phyloP scores from a whole-genome alignment of 2,329 filamentous ascomycete species.

The Xenosphaeropsis pyriputrescens region DNA sequence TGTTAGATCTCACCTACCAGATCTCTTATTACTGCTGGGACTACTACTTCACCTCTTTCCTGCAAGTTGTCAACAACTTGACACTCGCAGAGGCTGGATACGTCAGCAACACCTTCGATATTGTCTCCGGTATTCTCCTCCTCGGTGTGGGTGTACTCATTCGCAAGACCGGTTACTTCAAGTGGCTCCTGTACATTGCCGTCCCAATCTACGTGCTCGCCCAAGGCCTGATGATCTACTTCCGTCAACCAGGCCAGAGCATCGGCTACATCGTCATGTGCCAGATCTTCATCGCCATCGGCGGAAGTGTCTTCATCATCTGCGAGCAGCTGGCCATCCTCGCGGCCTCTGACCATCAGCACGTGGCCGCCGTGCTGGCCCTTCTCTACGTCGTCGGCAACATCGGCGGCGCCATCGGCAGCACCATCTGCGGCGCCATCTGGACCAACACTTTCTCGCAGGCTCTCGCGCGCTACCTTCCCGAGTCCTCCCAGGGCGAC shows the following conservation, averaged over 20 bases:
- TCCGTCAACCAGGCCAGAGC: constrained; percentile 31
- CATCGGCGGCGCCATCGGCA: constrained; percentile 44
- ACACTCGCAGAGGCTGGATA: constrained; percentile 39
- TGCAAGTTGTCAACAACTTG: constrained; percentile 47
- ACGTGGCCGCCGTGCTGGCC: constrained; percentile 49
- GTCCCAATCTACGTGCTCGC: constrained; percentile 48
- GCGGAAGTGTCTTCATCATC: constrained; percentile 42
- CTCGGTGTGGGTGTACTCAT: constrained; percentile 31
- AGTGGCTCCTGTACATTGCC: constrained; percentile 39
- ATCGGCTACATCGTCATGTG: constrained; percentile 46
- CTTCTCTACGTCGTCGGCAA: constrained; percentile 45
- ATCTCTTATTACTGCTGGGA: constrained; percentile 50
- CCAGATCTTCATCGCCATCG: constrained; percentile 46
- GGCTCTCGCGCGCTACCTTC: constrained; percentile 39
- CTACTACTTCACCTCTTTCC: constrained; percentile 48
- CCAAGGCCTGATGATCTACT: constrained; percentile 48
- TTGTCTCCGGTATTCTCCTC: constrained; percentile 17
- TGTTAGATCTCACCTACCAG: constrained; percentile 39
- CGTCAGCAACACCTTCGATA: constrained; percentile 41
- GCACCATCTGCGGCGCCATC: constrained; percentile 45
- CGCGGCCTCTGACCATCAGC: constrained; percentile 31
- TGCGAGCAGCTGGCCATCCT: constrained; percentile 34
- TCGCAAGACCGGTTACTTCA: constrained; percentile 40
- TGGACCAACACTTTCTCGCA: constrained; percentile 41
- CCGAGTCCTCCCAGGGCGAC: constrained; percentile 20